A percentile compares a stretch with the other conserved stretches of the same genome.
These are phyloP conservation scores for Mycena latifolia DNA, from an alignment of 768 basidiomycete genomes.

Conservation along the genomic window DNA sequence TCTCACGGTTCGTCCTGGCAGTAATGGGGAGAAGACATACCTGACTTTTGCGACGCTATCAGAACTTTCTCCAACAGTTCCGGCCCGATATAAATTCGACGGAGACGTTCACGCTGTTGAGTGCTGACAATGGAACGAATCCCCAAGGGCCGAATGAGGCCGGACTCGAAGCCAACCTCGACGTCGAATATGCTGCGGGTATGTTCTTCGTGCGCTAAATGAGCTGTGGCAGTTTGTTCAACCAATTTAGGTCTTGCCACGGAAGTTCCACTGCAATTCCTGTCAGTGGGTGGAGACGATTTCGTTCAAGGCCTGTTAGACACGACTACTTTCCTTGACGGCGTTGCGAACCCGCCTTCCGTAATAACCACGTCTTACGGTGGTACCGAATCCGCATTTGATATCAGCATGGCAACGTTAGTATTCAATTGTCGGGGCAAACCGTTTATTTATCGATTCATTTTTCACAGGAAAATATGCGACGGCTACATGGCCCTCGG, in stretches of 20 bases:
- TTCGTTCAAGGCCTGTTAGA: slow-evolving; percentile 4
- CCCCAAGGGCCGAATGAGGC: neutral
- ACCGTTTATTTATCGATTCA: too few relatives aligned
- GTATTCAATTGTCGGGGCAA: too few relatives aligned
- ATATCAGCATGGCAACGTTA: too few relatives aligned
- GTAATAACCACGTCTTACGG: slow-evolving; percentile 18
- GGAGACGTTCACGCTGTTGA: slow-evolving; percentile 7
- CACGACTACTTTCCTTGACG: slow-evolving; percentile 16
- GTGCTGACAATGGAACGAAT: neutral
- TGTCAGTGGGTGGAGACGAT: slow-evolving; percentile 39
- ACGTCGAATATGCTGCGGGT: slow-evolving; percentile 20
- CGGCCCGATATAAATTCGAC: neutral
- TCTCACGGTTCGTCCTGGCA: neutral
- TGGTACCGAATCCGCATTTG: neutral
- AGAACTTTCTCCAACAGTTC: neutral
- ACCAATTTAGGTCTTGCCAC: slow-evolving; percentile 10
- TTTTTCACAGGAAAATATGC: too few relatives aligned
- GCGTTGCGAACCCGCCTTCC: neutral
- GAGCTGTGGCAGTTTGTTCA: neutral
- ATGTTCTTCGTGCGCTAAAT: neutral
- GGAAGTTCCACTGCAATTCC: neutral
- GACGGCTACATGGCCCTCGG: too few relatives aligned
- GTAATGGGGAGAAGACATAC: neutral
- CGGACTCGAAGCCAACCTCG: slow-evolving; percentile 6
- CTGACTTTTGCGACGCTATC: neutral